Conservation (phyloP, 1,284 basidiomycete genomes). For the Boletus hoseneyae region DNA sequence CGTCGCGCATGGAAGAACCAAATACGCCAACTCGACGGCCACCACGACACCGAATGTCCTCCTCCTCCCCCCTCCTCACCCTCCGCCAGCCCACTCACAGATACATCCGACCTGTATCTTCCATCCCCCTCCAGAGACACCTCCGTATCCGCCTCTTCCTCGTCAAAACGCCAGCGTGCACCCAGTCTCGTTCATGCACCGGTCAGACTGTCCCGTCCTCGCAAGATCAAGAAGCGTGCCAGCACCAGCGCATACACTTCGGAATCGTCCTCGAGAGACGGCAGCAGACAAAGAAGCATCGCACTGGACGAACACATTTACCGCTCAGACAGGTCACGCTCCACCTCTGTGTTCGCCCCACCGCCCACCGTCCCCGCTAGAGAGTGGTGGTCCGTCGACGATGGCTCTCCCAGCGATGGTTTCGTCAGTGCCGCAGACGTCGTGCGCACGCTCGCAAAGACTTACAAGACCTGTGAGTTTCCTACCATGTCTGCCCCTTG, state of each 20-base stretch:
- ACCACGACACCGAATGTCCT: background rate
- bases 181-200: conserved; percentile 1
- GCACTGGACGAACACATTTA: conserved; percentile 32
- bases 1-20: conserved; percentile 27
- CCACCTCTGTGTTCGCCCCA: conserved; percentile 31
- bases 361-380: conserved; percentile 12
- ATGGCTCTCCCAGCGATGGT: conserved; percentile 46
- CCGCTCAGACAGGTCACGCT: conserved; percentile 33
- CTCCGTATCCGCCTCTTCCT: conserved; percentile 25
- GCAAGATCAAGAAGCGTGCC: conserved; percentile 29
- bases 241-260: conserved; percentile 17
- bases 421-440: conserved; percentile 61
- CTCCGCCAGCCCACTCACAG: conserved; percentile 27
- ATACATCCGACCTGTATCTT: conserved; percentile 20
- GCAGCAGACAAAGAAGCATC: conserved; percentile 25
- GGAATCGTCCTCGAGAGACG: conserved; percentile 21
- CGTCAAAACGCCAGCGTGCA: conserved; percentile 26
- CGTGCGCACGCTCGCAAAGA: conserved; percentile 55
- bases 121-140: conserved; percentile 23
- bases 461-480: conserved; percentile 63
- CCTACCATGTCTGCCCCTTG: background rate
- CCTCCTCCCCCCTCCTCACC: conserved; percentile 6
- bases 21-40: conserved; percentile 14
- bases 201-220: conserved; percentile 7
- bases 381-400: conserved; percentile 49